These are phyloP conservation scores for Cryptococcus sp. DNA, from an alignment of 1,284 basidiomycete species.

Conservation along the genomic window DNA sequence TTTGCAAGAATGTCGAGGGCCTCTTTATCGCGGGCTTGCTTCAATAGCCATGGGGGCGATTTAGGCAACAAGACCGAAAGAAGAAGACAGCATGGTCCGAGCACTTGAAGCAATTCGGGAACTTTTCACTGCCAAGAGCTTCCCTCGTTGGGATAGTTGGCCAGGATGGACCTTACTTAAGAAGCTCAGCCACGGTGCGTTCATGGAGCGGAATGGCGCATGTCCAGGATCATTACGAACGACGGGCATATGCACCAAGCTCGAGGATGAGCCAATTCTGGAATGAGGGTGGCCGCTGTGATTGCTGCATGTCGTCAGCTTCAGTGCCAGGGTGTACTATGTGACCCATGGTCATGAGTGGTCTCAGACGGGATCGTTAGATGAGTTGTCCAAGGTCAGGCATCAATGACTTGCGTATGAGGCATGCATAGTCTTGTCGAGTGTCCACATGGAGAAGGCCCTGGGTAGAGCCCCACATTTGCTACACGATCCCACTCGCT, in stretches of 20 bases:
- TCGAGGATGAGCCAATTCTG: conserved; percentile 22
- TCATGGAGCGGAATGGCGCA: no score
- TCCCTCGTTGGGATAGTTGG: neutral
- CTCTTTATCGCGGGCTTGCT: conserved; percentile 5
- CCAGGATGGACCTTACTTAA: conserved; percentile 5
- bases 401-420: no score
- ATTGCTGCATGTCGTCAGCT: neutral
- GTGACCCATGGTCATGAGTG: no score
- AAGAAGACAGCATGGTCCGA: conserved; percentile 50
- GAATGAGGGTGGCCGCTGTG: conserved; percentile 10
- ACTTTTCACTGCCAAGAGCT: conserved; percentile 9
- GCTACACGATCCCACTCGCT: neutral
- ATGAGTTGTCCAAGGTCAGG: no score
- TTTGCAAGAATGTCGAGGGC: conserved; percentile 17
- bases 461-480: neutral
- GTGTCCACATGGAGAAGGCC: no score
- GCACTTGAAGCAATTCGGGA: conserved; percentile 51
- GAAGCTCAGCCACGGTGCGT: no score
- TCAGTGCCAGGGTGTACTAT: no score
- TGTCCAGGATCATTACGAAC: conserved; percentile 8
- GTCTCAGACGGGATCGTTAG: no score
- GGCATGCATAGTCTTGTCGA: no score
- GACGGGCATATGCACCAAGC: conserved; percentile 12
- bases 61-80: conserved; percentile 8
- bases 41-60: conserved; percentile 10